Percentiles rank a stretch among this genome's conserved stretches.
These are phyloP conservation scores for Pugionium cornutum DNA, from an alignment of 345 rosid genomes.

Conservation along the genomic window DNA sequence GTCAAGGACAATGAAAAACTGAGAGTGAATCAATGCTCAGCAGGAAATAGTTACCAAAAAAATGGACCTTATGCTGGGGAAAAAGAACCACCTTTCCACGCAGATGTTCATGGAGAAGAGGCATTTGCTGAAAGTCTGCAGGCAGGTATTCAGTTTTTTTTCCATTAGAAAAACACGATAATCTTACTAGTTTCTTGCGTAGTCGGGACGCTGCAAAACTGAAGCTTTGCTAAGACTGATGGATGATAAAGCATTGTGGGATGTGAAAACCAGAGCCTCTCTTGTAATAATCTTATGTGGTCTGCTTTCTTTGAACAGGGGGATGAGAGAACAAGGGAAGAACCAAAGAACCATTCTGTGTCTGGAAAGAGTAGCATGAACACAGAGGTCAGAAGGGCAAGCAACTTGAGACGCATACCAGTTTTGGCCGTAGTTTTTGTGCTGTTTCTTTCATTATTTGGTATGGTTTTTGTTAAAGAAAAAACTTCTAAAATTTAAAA, in stretches of 20 bases:
- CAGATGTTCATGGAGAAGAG: constrained; percentile 42
- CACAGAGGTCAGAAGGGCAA: constrained; percentile 4
- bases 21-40: constrained; percentile 47
- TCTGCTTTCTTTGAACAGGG: constrained; percentile 24
- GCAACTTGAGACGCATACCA: constrained; percentile 20
- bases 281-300: constrained; percentile 28
- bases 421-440: constrained; percentile 23
- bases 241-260: neutral
- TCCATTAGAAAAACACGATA: neutral
- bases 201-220: neutral
- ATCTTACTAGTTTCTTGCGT: constrained; percentile 4
- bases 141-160: constrained; percentile 55
- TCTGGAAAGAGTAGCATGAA: constrained; percentile 17
- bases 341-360: constrained; percentile 6
- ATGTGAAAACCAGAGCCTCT: constrained; percentile 6
- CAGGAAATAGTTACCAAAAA: constrained; percentile 25
- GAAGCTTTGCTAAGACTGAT: constrained; percentile 13
- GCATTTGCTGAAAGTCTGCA: constrained; percentile 40
- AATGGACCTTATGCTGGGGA: constrained; percentile 35
- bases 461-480: constrained; percentile 23
- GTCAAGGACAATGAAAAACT: constrained; percentile 55
- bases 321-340: constrained; percentile 31
- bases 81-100: constrained; percentile 30
- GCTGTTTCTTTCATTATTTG: constrained; percentile 32
- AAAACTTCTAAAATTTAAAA: constrained; percentile 13